A percentile compares a stretch with the other conserved stretches of the same genome.
Conservation (phyloP, 345 rosid species). For the Citrus unshiu region DNA sequence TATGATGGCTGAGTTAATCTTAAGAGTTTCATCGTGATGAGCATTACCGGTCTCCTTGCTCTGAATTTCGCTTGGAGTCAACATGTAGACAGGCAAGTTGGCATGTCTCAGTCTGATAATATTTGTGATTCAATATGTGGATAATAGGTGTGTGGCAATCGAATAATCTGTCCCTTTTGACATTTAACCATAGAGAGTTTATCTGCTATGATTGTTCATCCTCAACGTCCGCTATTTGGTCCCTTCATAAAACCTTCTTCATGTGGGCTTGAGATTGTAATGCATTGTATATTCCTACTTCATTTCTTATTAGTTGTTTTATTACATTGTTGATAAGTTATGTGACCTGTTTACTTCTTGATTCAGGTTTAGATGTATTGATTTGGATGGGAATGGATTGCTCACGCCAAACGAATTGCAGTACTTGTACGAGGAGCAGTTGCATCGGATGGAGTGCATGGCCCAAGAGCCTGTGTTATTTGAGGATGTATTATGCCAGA, state of each 20-base stretch:
- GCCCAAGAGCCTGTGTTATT: constrained; percentile 92
- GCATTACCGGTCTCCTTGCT: not conserved
- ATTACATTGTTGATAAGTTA: not conserved
- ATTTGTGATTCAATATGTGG: not conserved
- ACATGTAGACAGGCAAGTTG: not conserved
- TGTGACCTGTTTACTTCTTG: not conserved
- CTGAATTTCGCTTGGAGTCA: not conserved
- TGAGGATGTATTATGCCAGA: constrained; percentile 94
- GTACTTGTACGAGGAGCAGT: constrained; percentile 91
- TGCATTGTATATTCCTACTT: not conserved
- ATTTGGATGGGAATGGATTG: constrained; percentile 91
- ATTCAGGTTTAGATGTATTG: constrained; percentile 87
- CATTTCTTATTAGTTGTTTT: not conserved
- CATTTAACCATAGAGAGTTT: not conserved
- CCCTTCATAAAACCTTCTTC: not conserved
- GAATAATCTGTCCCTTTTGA: not conserved
- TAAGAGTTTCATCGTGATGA: not conserved
- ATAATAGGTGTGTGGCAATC: not conserved
- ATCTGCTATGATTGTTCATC: not conserved
- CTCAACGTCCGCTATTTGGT: not conserved
- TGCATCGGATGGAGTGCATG: constrained; percentile 99
- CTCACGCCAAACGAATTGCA: constrained; percentile 83
- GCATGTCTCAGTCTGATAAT: not conserved
- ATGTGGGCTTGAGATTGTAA: not conserved
- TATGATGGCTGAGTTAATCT: not conserved